Evolutionary conservation across 345 rosid species (phyloP), one percentile per base, ranked within the genome.

Genomic region (Linum trigynum): DNA sequence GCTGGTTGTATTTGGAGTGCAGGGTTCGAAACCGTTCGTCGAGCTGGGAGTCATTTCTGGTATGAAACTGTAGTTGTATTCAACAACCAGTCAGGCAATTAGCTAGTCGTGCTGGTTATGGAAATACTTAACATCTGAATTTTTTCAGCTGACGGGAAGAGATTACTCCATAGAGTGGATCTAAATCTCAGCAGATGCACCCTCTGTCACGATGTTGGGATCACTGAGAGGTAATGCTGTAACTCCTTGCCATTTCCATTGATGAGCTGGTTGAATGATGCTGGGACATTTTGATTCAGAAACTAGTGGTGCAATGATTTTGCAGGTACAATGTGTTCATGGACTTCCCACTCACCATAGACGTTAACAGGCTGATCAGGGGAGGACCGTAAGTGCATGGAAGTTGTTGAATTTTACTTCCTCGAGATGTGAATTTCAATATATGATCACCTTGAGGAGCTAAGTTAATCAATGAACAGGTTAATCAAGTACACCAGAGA

Each of bases 21-120:
- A 78, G 64, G 68, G 73, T 39, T 65, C 32, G 3, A 75, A 76
- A 67, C 84, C 87, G 5, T 80, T 66, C 65, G 17, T 51, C 51
- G 77, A 67, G 61, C 55, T 80, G 38, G 87, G 84, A 59, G 68
- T 83, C 14, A 43, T 83, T 53, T 80, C 83, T 16, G 83, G 84
- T 83, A 76, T 0, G 23, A 23, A 2, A 2, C 5, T 64, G 7
- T 6, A 56, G 38, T 35, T 43, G 45, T 35, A n/a, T 61, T 55
- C 9, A 15, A 4, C 0, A 42, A 42, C 45, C 9, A 0, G 8
- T 10, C 1, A 56, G 5, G 23, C 1, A 7, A 56, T 56, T 2
- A 56, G 15, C 3, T 32, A 56, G 32, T 23, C 32, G 32, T 23
- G 0, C 32, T 23, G 32, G 32, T 15, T 55, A 17, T 17, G 53